These are phyloP conservation scores for Trebouxiophyceae sp. DNA, from an alignment of 163 green algal species.

Conservation along the genomic window DNA sequence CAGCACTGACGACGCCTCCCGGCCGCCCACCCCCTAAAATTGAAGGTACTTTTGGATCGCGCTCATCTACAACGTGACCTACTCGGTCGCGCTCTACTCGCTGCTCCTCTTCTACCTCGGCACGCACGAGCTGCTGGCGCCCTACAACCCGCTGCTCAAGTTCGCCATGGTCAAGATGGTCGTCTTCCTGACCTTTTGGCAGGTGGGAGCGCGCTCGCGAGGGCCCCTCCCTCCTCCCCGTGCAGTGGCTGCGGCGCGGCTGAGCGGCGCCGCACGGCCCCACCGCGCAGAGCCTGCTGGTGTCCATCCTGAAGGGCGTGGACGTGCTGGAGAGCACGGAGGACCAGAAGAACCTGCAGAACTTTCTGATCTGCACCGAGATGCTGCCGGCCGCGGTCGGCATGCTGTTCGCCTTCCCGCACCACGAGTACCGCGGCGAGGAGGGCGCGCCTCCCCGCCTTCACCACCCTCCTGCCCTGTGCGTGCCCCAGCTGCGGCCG, in stretches of 20 bases:
- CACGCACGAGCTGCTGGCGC: conserved; percentile 81
- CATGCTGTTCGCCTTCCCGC: conserved; percentile 89
- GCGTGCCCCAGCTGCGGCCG: too few species aligned
- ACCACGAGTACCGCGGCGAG: conserved; percentile 70
- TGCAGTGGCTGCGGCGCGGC: too few species aligned
- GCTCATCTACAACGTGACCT: conserved; percentile 94
- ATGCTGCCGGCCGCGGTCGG: conserved; percentile 82
- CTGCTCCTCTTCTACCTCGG: conserved; percentile 96
- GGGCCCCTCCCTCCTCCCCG: too few species aligned
- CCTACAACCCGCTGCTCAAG: conserved; percentile 90
- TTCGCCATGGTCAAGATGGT: conserved; percentile 94
- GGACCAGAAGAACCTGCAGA: conserved; percentile 78
- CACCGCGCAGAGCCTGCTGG: conserved; percentile 58
- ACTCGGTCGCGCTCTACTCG: conserved; percentile 81
- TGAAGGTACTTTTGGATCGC: conserved; percentile 92
- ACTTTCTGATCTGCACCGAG: conserved; percentile 93
- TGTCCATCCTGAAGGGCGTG: conserved; percentile 42
- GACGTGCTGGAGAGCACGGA: conserved; percentile 44
- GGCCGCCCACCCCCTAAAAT: too few species aligned
- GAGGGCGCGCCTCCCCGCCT: conserved; percentile 28
- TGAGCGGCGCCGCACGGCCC: too few species aligned
- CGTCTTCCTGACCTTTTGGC: conserved; percentile 98
- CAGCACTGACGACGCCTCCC: too few species aligned
- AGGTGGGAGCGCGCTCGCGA: conserved; percentile 61
- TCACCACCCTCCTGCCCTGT: too few species aligned